phyloP scores from a whole-genome alignment of 176 grass and related monocot genomes.

The Musa beccarii region DNA sequence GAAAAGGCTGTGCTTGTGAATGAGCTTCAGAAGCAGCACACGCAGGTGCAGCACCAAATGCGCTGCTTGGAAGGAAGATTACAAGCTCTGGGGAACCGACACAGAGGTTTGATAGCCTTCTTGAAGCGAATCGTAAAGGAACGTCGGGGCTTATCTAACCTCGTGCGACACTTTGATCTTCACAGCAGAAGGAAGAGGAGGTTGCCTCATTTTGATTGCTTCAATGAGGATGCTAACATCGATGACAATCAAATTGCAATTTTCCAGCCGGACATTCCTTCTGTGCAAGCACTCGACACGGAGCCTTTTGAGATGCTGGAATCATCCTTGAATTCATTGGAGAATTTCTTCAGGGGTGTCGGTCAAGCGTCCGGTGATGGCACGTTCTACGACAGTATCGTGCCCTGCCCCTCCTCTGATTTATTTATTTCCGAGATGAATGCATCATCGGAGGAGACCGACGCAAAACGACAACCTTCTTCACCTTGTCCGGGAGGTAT shows the following conservation, averaged over 20 bases:
- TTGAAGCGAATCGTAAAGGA: conserved; percentile 44
- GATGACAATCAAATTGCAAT: conserved; percentile 31
- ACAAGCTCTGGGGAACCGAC: conserved; percentile 39
- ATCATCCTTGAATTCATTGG: conserved; percentile 71
- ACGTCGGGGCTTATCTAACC: conserved; percentile 41
- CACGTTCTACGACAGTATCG: conserved; percentile 40
- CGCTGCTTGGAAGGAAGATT: conserved; percentile 71
- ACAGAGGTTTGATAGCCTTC: conserved; percentile 38
- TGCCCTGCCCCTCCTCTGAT: conserved; percentile 32
- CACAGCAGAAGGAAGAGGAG: conserved; percentile 62
- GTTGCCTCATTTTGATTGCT: conserved; percentile 24
- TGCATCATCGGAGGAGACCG: conserved; percentile 50
- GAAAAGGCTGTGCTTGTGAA: conserved; percentile 40
- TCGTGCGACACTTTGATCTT: conserved; percentile 36
- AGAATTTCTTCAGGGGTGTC: conserved; percentile 64
- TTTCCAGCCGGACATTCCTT: conserved; percentile 4
- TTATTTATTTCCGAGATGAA: conserved; percentile 52
- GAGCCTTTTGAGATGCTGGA: conserved; percentile 90
- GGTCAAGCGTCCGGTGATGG: conserved; percentile 42
- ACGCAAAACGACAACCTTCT: conserved; percentile 30
- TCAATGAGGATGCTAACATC: conserved; percentile 38
- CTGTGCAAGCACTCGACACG: conserved; percentile 26
- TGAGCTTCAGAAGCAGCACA: conserved; percentile 58
- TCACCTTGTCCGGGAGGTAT: conserved; percentile 43
- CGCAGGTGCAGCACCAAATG: conserved; percentile 53